Base-by-base conservation (phyloP, 202 grass and related monocot genomes). In the Brachypodium distachyon region DNA sequence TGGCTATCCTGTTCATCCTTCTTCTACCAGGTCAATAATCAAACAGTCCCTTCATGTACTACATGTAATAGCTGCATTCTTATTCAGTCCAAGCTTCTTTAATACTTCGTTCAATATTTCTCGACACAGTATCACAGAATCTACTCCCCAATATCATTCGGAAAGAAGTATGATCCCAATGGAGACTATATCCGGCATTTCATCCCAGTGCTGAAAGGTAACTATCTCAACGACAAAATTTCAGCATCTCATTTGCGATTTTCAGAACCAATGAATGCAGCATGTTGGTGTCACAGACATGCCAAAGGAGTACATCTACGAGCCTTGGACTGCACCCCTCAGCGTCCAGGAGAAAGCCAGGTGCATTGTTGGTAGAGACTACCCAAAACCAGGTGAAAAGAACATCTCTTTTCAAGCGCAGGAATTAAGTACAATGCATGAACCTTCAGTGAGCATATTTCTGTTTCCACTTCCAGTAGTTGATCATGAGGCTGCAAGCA, bases 1-100 rank as follows among this genome's bases (percentile, higher is more conserved):
- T 95, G 96, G 91, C 85, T 98, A 28, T 98, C 91, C 43, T 95
- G 96, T 62, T 98, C 91, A 87, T 94, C 91, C 49, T 98, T 98
- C 70, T 95, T 98, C 57, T 88, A 95, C 72, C 96, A 95, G 89
- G 91, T 92, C 54, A 62, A 19, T 31, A 54, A 43, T 43, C 61
- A 44, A 34, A 19, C 41, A 31, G 0, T n/a, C 65, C 17, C 11
- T 48, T 78, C n/a, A 37, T n/a, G 53, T 76, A 27, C 4, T 21
- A 39, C 3, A 61, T 76, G 1, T 41, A 52, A 51, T 61, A 66
- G 26, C 7, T 51, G 72, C 31, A 74, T 64, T 54, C 76, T 25
- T 67, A 2, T 77, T 81, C n/a, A 77, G 36, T n/a, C n/a, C 61
- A 65, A 50, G 9, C 59, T 79, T 55, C 0, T 25, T 41, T 55